Evolutionary conservation across 331 rosid genomes (phyloP).

Genomic region (Quercus lobata): DNA sequence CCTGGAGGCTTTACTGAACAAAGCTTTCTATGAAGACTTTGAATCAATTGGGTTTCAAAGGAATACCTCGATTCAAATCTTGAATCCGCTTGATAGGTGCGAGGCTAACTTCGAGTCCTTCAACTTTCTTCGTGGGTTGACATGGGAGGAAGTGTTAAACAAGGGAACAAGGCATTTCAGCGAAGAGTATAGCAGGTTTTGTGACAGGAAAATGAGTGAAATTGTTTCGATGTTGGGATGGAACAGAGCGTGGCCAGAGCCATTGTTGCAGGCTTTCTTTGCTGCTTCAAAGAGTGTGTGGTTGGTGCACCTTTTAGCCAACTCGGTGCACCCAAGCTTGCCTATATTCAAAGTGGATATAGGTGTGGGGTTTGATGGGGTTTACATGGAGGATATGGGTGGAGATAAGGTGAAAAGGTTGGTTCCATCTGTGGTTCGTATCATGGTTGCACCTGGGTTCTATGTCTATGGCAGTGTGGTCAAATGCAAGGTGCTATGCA

Average conservation of each 20-base stretch:
- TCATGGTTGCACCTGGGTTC: slow-evolving; percentile 92
- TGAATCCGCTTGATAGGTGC: slow-evolving; percentile 61
- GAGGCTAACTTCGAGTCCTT: slow-evolving; percentile 56
- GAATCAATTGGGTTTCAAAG: slow-evolving; percentile 67
- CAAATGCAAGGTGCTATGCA: slow-evolving; percentile 86
- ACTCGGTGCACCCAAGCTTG: slow-evolving; percentile 68
- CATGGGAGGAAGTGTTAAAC: slow-evolving; percentile 87
- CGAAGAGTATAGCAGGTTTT: slow-evolving; percentile 82
- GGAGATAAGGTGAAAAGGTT: slow-evolving; percentile 47
- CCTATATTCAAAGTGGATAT: slow-evolving; percentile 69
- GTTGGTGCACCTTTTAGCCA: slow-evolving; percentile 79
- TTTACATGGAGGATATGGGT: slow-evolving; percentile 90
- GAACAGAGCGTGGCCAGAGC: slow-evolving; percentile 97
- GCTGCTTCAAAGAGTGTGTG: slow-evolving; percentile 80
- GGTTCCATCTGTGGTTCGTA: slow-evolving; percentile 54
- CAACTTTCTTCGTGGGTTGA: slow-evolving; percentile 49
- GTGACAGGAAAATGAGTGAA: slow-evolving; percentile 95
- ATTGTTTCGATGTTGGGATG: slow-evolving; percentile 87
- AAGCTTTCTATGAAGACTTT: slow-evolving; percentile 78
- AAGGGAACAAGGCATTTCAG: slow-evolving; percentile 95
- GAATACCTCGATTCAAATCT: slow-evolving; percentile 30
- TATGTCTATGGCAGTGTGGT: slow-evolving; percentile 69
- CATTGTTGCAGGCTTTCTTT: slow-evolving; percentile 82
- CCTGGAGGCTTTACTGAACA: slow-evolving; percentile 75
- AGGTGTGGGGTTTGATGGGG: slow-evolving; percentile 51